Evolutionary conservation across 2,329 filamentous ascomycete species (phyloP).

Genomic region (Polytolypa hystricis): DNA sequence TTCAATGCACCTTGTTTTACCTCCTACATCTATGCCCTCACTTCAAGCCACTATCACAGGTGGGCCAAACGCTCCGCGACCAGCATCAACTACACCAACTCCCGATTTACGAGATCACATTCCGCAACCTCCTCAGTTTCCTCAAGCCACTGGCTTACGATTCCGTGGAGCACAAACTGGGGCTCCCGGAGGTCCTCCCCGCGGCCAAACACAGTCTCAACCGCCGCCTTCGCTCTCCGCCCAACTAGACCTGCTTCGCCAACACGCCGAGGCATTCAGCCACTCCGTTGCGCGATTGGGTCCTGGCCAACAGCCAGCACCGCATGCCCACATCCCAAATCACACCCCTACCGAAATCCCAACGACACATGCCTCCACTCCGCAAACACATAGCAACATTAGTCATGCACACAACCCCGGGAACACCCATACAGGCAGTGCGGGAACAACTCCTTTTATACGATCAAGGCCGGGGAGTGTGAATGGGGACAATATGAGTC

Average conservation of each 20-base stretch:
- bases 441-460: too few relatives aligned
- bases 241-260: background rate
- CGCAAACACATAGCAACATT: too few relatives aligned
- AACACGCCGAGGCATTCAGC: background rate
- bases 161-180: background rate
- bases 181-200: background rate
- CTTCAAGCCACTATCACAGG: background rate
- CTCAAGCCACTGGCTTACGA: background rate
- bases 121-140: too few relatives aligned
- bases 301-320: too few relatives aligned
- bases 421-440: too few relatives aligned
- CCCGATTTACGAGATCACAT: background rate
- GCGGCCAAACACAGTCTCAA: background rate
- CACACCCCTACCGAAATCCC: too few relatives aligned
- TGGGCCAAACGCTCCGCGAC: background rate
- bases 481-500: too few relatives aligned
- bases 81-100: background rate
- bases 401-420: too few relatives aligned
- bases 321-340: too few relatives aligned
- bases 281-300: too few relatives aligned
- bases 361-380: too few relatives aligned
- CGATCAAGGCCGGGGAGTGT: too few relatives aligned
- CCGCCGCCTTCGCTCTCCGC: background rate
- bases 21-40: conserved; percentile 19
- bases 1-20: conserved; percentile 33